phyloP scores from a whole-genome alignment of 73 alveolate species.

The Blepharisma japonicum region DNA sequence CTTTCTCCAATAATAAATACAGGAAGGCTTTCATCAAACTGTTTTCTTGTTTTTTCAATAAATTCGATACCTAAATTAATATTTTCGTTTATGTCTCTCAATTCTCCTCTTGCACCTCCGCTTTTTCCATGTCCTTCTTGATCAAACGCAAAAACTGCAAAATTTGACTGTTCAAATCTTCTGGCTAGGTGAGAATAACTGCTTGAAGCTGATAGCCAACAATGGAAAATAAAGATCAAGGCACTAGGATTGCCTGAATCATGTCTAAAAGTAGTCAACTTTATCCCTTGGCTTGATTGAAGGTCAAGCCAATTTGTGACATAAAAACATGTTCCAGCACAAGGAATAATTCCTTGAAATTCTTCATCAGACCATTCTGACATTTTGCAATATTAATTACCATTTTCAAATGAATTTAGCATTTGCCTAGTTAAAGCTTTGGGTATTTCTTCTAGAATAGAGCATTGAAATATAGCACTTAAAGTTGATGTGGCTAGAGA shows the following conservation, averaged over 20 bases:
- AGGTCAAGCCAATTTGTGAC: not conserved
- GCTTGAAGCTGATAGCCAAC: not conserved
- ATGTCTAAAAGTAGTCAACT: not conserved
- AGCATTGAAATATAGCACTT: too few species aligned
- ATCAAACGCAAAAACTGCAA: not conserved
- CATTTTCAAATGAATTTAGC: too few species aligned
- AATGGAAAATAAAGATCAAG: not conserved
- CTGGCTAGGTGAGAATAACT: not conserved
- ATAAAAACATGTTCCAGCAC: not conserved
- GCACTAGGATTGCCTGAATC: not conserved
- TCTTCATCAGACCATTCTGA: not conserved
- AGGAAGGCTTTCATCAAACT: not conserved
- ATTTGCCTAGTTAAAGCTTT: too few species aligned
- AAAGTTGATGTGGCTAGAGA: too few species aligned
- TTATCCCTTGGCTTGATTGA: not conserved
- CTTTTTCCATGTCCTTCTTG: not conserved
- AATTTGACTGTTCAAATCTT: not conserved
- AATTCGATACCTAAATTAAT: not conserved
- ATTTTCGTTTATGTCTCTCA: not conserved
- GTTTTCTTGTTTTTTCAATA: not conserved
- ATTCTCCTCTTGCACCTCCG: not conserved
- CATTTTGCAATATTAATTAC: too few species aligned
- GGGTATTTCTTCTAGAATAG: too few species aligned
- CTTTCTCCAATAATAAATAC: slow-evolving; percentile 6
- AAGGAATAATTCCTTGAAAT: not conserved